These are phyloP conservation scores for Holtermannia corniformis DNA, from an alignment of 768 basidiomycete species.

Conservation along the genomic window DNA sequence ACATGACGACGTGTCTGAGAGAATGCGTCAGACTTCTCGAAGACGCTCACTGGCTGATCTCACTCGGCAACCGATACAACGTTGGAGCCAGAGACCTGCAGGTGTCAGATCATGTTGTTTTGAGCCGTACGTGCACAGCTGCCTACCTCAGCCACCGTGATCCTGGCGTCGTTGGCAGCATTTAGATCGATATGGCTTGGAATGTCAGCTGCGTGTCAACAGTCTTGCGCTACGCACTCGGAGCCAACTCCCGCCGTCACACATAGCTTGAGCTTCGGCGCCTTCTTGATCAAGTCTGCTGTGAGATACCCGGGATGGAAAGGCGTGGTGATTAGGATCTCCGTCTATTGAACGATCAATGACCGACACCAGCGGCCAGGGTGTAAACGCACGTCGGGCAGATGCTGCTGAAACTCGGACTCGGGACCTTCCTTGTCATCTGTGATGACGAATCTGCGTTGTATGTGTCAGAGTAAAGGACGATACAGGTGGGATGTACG, in stretches of 20 bases:
- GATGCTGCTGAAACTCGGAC: constrained; percentile 72
- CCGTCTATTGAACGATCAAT: too few relatives aligned
- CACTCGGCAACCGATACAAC: constrained; percentile 73
- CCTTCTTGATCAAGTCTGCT: constrained; percentile 47
- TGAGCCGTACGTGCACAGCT: background rate
- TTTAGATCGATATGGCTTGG: constrained; percentile 55
- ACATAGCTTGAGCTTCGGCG: constrained; percentile 79
- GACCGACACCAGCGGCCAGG: background rate
- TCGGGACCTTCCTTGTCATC: constrained; percentile 74
- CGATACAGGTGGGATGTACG: constrained; percentile 1
- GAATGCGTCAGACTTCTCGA: background rate
- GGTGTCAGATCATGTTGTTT: too few relatives aligned
- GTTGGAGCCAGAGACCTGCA: constrained; percentile 64
- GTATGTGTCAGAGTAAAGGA: too few relatives aligned
- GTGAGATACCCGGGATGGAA: constrained; percentile 41
- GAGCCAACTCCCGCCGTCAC: constrained; percentile 86
- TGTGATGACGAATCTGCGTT: constrained; percentile 51
- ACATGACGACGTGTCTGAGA: constrained; percentile 48
- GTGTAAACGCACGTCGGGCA: constrained; percentile 55
- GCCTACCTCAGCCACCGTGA: constrained; percentile 62
- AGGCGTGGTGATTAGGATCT: constrained; percentile 36
- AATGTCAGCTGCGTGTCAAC: background rate
- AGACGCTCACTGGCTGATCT: too few relatives aligned
- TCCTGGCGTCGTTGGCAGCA: constrained; percentile 66
- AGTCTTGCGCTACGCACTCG: constrained; percentile 64